These are phyloP conservation scores for Phoenix dactylifera DNA, from an alignment of 176 grass and related monocot species.

Conservation along the genomic window DNA sequence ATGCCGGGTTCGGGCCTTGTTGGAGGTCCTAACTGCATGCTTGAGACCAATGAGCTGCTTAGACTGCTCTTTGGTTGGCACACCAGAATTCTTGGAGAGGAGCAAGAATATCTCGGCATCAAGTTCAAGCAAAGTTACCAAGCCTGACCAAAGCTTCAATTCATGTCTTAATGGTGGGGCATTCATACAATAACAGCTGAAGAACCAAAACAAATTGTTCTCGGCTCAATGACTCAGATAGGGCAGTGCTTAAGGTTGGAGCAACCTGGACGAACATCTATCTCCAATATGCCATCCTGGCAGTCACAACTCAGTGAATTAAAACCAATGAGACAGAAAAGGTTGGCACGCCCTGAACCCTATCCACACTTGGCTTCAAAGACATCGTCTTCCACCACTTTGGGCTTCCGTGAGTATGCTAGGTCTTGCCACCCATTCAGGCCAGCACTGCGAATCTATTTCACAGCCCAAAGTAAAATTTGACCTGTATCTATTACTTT, in stretches of 20 bases:
- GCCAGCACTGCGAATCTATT: neutral
- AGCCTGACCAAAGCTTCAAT: neutral
- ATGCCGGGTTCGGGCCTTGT: neutral
- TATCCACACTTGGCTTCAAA: neutral
- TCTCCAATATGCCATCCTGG: neutral
- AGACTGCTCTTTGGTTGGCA: conserved; percentile 24
- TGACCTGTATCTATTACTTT: neutral
- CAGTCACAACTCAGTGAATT: neutral
- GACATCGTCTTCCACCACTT: neutral
- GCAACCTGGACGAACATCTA: neutral
- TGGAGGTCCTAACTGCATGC: conserved; percentile 16
- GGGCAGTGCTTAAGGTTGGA: neutral
- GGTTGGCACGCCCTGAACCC: too few species aligned
- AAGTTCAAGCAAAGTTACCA: neutral
- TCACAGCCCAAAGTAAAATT: neutral
- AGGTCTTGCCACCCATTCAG: neutral
- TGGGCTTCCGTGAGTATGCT: neutral
- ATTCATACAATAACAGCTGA: neutral
- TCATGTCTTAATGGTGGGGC: neutral
- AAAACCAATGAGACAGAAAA: neutral
- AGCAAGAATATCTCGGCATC: conserved; percentile 16
- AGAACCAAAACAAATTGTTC: neutral
- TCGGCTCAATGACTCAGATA: neutral
- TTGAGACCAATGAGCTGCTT: conserved; percentile 48
- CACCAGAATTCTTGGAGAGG: conserved; percentile 26